Conservation (phyloP, 1,284 basidiomycete genomes). For the Marasmius sp. region DNA sequence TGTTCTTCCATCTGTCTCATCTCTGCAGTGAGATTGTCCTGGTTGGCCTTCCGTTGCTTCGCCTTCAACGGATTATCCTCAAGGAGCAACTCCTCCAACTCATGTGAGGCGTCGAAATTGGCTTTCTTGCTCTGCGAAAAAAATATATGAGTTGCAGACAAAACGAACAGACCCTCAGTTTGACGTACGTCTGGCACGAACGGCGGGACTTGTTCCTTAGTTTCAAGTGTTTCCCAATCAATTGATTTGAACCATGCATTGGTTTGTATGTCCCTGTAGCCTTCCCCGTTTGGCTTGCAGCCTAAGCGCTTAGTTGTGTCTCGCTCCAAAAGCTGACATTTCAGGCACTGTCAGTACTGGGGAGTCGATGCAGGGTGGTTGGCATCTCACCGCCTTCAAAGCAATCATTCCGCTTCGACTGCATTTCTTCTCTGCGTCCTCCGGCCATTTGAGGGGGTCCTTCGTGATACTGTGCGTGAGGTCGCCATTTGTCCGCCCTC, state of each 20-base stretch:
- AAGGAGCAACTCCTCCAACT: conserved; percentile 91
- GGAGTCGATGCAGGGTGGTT: background rate
- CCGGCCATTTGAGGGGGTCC: conserved; percentile 74
- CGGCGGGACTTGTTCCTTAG: conserved; percentile 79
- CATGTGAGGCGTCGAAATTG: conserved; percentile 99
- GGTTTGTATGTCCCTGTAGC: conserved; percentile 72
- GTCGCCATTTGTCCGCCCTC: conserved; percentile 88
- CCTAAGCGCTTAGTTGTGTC: conserved; percentile 83
- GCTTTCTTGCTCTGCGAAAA: conserved; percentile 85
- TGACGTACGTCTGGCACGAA: conserved; percentile 88
- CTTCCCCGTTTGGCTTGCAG: conserved; percentile 78
- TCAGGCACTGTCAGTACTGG: background rate
- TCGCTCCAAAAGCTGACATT: conserved; percentile 75
- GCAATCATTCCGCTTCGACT: conserved; percentile 64
- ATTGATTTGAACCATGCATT: conserved; percentile 88
- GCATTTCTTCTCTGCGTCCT: conserved; percentile 74
- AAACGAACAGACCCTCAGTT: conserved; percentile 1
- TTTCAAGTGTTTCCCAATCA: conserved; percentile 85
- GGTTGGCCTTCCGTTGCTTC: conserved; percentile 86
- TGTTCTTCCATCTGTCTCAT: conserved; percentile 98
- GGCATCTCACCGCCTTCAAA: conserved; percentile 58
- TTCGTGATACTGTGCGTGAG: conserved; percentile 87
- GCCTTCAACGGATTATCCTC: conserved; percentile 98
- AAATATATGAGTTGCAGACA: background rate
- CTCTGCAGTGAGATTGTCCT: conserved; percentile 86